These are phyloP conservation scores for Diversispora eburnea DNA, from an alignment of 192 early-diverging fungal species.

Conservation along the genomic window DNA sequence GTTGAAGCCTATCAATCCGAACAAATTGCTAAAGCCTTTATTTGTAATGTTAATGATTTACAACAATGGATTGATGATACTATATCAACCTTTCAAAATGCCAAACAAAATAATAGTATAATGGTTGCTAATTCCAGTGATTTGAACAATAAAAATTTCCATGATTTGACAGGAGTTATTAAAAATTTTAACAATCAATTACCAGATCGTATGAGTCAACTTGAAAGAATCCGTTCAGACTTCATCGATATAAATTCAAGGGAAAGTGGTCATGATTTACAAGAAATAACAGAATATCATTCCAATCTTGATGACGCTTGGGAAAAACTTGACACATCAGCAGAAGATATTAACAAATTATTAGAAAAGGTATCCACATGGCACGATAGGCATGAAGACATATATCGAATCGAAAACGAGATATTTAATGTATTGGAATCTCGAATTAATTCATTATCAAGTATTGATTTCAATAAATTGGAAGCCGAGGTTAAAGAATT, in stretches of 20 bases:
- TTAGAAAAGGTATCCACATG: constrained; percentile 4
- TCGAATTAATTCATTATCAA: constrained; percentile 14
- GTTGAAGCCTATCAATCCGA: constrained; percentile 22
- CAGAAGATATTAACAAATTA: constrained; percentile 11
- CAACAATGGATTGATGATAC: constrained; percentile 18
- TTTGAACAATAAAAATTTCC: constrained; percentile 14
- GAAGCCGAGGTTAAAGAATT: constrained; percentile 22
- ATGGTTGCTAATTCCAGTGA: constrained; percentile 12
- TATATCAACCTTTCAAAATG: neutral
- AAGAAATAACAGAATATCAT: constrained; percentile 14
- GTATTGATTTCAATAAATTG: constrained; percentile 10
- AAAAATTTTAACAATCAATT: constrained; percentile 21
- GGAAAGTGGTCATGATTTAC: constrained; percentile 22
- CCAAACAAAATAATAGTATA: constrained; percentile 6
- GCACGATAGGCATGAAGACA: constrained; percentile 9
- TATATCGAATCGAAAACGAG: constrained; percentile 21
- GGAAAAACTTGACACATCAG: constrained; percentile 9
- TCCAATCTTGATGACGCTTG: neutral
- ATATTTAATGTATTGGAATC: constrained; percentile 19
- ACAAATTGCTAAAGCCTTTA: constrained; percentile 16
- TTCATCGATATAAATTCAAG: constrained; percentile 11
- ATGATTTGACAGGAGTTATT: neutral
- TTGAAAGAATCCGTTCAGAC: constrained; percentile 20
- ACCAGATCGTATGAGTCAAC: neutral
- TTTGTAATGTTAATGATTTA: constrained; percentile 13